Evolutionary conservation across 169 alveolate species (phyloP), one percentile per base, ranked within the genome.

Genomic region (Cryptosporidium sp.): DNA sequence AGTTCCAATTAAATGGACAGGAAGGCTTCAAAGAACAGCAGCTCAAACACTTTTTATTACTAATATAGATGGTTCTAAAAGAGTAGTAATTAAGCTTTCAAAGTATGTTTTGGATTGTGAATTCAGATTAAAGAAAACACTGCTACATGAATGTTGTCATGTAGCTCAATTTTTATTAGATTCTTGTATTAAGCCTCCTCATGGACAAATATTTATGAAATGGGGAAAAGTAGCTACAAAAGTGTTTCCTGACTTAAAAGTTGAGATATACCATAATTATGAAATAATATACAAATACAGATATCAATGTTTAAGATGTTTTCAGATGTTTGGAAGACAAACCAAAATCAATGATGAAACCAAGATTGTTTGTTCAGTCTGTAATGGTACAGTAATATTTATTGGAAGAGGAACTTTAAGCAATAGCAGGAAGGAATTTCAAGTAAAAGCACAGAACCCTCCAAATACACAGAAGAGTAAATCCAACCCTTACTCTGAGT

Each of bases 141-240:
- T 80, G 44, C 26, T 80, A 10, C 89, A 80, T 62, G 89, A 80
- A 65, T 80, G 89, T 62, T 80, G 89, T 26, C 89, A 80, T 80
- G 89, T 80, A 33, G 89, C 89, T 8, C 89, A 80, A 31, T 80
- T 80, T 80, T 37, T 80, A 26, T 26, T 80, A 12, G 89, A 80
- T 23, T 62, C 65, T 29, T 80, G 89, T 65, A 80, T 45, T 12
- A 80, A 62, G 39, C 89, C 89, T 62, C 89, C 89, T 60, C 89
- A 80, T 42, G 89, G 89, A 8, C 89, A 80, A 26, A 31, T 80
- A 42, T 80, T 80, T 48, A 21, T 80, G n/a, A 80, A 80, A n/a
- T 80, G 89, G 89, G 89, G 89, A 62, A 80, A 80, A 44, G 31
- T 80, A 65, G 89, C 89, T 3, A 80, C 89, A 42, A 60, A 48